phyloP scores from a whole-genome alignment of 1,139 yeast species.

The Saccharomycopsis phalli region DNA sequence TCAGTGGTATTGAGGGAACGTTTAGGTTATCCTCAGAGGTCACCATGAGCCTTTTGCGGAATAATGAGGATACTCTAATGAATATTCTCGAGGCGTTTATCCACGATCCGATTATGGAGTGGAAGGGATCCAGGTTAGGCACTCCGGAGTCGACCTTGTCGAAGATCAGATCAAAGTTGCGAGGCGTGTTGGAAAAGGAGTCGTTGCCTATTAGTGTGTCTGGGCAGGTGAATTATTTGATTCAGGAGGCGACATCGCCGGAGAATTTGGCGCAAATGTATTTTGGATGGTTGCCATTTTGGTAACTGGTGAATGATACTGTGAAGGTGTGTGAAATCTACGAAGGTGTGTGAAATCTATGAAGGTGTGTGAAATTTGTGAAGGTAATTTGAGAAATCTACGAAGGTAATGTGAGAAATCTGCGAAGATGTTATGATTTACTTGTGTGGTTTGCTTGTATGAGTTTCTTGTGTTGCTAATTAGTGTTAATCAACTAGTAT shows the following conservation, averaged over 20 bases:
- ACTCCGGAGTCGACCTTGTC: conserved; percentile 63
- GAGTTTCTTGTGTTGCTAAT: background rate
- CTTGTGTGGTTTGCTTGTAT: background rate
- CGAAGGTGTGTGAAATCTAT: no score
- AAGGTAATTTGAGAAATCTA: no score
- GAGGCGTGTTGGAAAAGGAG: conserved; percentile 78
- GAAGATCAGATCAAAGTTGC: conserved; percentile 66
- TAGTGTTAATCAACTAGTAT: background rate
- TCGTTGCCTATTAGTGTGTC: conserved; percentile 72
- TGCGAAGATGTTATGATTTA: background rate
- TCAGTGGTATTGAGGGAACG: conserved; percentile 83
- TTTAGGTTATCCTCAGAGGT: conserved; percentile 84
- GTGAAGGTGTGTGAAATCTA: background rate
- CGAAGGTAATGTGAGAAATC: no score
- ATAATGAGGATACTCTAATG: conserved; percentile 81
- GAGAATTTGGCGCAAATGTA: conserved; percentile 80
- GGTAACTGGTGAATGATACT: no score
- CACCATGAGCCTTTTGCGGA: conserved; percentile 62
- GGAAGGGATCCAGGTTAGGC: conserved; percentile 27
- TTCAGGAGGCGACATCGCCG: conserved; percentile 71
- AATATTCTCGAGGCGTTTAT: conserved; percentile 87
- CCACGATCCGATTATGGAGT: conserved; percentile 80
- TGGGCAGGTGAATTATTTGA: conserved; percentile 86
- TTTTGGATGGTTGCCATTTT: conserved; percentile 88
- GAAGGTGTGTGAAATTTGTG: no score